A percentile compares a stretch with the other conserved stretches of the same genome.
phyloP scores from a whole-genome alignment of 169 alveolate species.

The Plasmodium inui region DNA sequence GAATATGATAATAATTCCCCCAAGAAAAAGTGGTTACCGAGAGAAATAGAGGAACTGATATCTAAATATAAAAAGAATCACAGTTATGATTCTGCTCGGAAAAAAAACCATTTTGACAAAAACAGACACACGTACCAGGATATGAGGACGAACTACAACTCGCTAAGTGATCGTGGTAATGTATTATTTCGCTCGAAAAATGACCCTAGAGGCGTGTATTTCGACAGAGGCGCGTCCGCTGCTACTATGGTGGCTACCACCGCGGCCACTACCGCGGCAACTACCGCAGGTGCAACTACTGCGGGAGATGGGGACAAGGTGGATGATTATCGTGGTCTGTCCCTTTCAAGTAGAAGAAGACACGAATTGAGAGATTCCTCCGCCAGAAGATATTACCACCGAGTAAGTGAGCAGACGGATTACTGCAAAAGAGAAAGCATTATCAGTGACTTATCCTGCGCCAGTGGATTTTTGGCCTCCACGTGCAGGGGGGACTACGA shows the following conservation, averaged over 20 bases:
- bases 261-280: neutral
- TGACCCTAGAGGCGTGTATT: neutral
- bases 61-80: conserved; percentile 22
- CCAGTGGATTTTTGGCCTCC: neutral
- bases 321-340: neutral
- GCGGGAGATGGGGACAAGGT: neutral
- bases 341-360: neutral
- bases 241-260: neutral
- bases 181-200: neutral
- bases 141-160: conserved; percentile 4
- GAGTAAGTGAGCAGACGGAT: conserved; percentile 19
- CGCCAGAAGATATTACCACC: neutral
- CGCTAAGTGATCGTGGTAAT: neutral
- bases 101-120: neutral
- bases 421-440: conserved; percentile 12
- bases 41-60: conserved; percentile 23
- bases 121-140: conserved; percentile 7
- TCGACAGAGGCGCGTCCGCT: neutral
- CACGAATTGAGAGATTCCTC: neutral
- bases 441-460: neutral
- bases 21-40: conserved; percentile 19
- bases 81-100: neutral
- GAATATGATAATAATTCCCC: neutral
- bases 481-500: neutral
- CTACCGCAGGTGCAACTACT: neutral